phyloP scores from a whole-genome alignment of 202 grass and related monocot genomes.

The Setaria viridis region DNA sequence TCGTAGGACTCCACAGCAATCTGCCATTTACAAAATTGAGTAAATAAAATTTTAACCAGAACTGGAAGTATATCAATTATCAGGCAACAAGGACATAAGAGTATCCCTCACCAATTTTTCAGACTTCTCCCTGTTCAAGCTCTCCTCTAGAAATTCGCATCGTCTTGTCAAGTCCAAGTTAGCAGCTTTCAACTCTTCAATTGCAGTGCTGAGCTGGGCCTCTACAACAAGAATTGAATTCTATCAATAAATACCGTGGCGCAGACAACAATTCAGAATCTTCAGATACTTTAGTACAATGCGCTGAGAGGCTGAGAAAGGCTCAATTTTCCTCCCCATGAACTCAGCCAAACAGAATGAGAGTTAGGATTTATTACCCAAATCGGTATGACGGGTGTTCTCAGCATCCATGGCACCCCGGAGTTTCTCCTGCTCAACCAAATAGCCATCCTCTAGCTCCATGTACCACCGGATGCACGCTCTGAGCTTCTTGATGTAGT shows the following conservation, averaged over 20 bases:
- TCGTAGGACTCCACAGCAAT: slow-evolving; percentile 59
- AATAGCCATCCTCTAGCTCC: slow-evolving; percentile 72
- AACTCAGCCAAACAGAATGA: not conserved
- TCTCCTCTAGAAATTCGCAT: slow-evolving; percentile 58
- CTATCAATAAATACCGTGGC: not conserved
- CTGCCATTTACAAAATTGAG: slow-evolving; percentile 47
- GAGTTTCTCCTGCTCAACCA: slow-evolving; percentile 77
- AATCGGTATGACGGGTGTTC: slow-evolving; percentile 56
- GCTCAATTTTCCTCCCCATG: not conserved
- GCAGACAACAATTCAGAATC: not conserved
- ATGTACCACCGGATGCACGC: slow-evolving; percentile 70
- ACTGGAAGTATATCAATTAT: not conserved
- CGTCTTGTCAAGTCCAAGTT: slow-evolving; percentile 54
- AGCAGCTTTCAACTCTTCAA: slow-evolving; percentile 53
- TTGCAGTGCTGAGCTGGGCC: slow-evolving; percentile 52
- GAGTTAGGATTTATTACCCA: slow-evolving; percentile 59
- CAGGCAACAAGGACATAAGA: not conserved
- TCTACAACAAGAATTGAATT: slow-evolving; percentile 50
- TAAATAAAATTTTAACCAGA: not conserved
- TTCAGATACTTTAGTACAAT: not conserved
- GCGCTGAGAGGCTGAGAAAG: not conserved
- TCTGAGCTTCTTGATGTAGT: slow-evolving; percentile 90
- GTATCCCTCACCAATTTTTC: slow-evolving; percentile 61
- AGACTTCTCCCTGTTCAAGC: slow-evolving; percentile 66
- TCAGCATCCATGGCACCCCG: slow-evolving; percentile 55